A percentile compares a stretch with the other conserved stretches of the same genome.
Conservation (phyloP, 2,329 filamentous ascomycete genomes). For the Fusarium setosum region DNA sequence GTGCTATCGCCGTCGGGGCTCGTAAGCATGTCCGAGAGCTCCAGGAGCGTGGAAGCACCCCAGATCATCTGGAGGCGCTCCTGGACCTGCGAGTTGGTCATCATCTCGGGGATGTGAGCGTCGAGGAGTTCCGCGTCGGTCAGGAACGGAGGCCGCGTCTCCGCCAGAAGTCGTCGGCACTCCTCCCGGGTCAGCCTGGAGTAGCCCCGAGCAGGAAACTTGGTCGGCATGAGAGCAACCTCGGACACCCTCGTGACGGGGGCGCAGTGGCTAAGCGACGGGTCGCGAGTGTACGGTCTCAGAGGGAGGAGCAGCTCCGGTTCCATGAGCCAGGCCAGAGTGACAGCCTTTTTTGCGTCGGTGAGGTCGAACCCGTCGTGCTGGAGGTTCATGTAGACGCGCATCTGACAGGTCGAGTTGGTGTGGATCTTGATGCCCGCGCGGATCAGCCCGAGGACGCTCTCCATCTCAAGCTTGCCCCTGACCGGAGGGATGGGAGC, state of each 20-base stretch:
- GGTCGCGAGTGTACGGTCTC: constrained; percentile 1
- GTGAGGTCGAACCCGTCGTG: constrained; percentile 17
- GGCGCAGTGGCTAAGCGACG: background rate
- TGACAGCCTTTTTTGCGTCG: constrained; percentile 22
- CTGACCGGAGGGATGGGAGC: background rate
- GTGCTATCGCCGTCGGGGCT: constrained; percentile 18
- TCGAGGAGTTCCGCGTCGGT: constrained; percentile 9
- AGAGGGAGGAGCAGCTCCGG: constrained; percentile 16
- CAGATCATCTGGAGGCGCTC: constrained; percentile 31
- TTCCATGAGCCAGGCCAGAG: constrained; percentile 29
- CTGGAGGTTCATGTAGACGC: constrained; percentile 13
- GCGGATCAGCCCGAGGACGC: constrained; percentile 17
- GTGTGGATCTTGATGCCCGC: constrained; percentile 29
- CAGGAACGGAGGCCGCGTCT: background rate
- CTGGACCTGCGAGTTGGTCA: constrained; percentile 11
- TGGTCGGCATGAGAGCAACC: constrained; percentile 8
- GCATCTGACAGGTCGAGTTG: constrained; percentile 40
- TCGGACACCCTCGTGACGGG: constrained; percentile 19
- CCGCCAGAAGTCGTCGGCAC: background rate
- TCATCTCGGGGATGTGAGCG: constrained; percentile 8
- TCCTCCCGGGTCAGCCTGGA: background rate
- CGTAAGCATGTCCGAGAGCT: constrained; percentile 13
- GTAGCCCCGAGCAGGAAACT: constrained; percentile 2
- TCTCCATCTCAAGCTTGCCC: constrained; percentile 18
- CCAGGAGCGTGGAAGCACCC: background rate